A percentile compares a stretch with the other conserved stretches of the same genome.
Evolutionary conservation across 2,329 filamentous ascomycete genomes (phyloP).

Genomic region (Ceratocystis cubensis): DNA sequence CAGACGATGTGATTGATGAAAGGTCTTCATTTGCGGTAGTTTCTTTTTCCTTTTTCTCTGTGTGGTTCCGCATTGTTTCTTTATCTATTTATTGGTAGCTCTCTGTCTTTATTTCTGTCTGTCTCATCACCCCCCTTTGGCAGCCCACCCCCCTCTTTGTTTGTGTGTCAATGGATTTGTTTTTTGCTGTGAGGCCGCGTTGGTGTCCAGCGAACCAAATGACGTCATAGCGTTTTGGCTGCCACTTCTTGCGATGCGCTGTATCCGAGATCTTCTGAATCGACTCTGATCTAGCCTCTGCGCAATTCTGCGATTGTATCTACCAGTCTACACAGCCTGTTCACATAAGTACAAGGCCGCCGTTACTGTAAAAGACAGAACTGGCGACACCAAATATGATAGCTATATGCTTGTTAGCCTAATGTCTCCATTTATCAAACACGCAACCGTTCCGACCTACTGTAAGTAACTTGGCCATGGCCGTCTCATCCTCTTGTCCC

Average conservation of each 20-base stretch:
- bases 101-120: neutral
- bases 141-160: neutral
- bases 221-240: neutral
- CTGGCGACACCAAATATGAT: slow-evolving; percentile 5
- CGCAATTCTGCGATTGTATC: neutral
- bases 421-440: neutral
- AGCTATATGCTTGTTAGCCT: neutral
- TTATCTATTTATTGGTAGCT: neutral
- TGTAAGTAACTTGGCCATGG: slow-evolving; percentile 34
- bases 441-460: slow-evolving; percentile 25
- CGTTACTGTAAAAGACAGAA: slow-evolving; percentile 6
- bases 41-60: neutral
- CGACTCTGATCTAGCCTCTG: neutral
- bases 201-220: neutral
- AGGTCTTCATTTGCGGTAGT: neutral
- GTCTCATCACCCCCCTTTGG: neutral
- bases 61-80: neutral
- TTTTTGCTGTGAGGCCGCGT: neutral
- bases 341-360: neutral
- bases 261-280: neutral
- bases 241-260: neutral
- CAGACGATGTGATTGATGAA: slow-evolving; percentile 7
- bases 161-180: neutral
- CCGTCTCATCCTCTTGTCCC: slow-evolving; percentile 31
- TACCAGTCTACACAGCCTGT: neutral